A percentile compares a stretch with the other conserved stretches of the same genome.
phyloP scores from a whole-genome alignment of 176 grass and related monocot species.

The Hsuehochloa calcarea region DNA sequence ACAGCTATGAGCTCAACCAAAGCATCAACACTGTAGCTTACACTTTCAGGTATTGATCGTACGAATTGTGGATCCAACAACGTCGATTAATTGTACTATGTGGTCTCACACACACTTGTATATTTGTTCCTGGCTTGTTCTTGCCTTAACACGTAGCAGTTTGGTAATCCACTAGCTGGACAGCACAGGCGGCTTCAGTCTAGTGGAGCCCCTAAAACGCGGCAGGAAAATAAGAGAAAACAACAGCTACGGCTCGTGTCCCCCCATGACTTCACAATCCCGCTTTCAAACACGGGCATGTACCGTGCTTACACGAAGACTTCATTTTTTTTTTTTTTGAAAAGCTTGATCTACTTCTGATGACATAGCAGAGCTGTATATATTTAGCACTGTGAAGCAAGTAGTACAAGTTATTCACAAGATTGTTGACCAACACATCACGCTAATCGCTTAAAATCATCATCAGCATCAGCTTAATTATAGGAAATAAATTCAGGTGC shows the following conservation, averaged over 20 bases:
- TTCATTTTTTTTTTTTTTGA: not conserved
- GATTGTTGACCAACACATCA: not conserved
- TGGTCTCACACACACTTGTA: not conserved
- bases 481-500: not conserved
- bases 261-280: not conserved
- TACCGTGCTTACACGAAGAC: not conserved
- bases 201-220: conserved; percentile 9
- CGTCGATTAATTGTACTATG: too few species aligned
- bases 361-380: not conserved
- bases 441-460: not conserved
- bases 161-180: conserved; percentile 42
- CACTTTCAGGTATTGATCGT: too few species aligned
- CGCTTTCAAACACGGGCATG: not conserved
- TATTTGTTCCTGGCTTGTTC: not conserved
- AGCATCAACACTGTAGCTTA: not conserved
- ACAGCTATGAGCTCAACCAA: not conserved
- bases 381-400: not conserved
- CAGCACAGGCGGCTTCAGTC: conserved; percentile 2
- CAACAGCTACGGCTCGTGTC: not conserved
- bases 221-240: not conserved
- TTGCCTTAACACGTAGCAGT: not conserved
- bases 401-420: not conserved
- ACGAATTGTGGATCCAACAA: too few species aligned
- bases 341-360: not conserved
- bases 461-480: not conserved